Evolutionary conservation across 805 yeast species (phyloP), one percentile per base, ranked within the genome.

Genomic region (Saccharomyces paradoxus): DNA sequence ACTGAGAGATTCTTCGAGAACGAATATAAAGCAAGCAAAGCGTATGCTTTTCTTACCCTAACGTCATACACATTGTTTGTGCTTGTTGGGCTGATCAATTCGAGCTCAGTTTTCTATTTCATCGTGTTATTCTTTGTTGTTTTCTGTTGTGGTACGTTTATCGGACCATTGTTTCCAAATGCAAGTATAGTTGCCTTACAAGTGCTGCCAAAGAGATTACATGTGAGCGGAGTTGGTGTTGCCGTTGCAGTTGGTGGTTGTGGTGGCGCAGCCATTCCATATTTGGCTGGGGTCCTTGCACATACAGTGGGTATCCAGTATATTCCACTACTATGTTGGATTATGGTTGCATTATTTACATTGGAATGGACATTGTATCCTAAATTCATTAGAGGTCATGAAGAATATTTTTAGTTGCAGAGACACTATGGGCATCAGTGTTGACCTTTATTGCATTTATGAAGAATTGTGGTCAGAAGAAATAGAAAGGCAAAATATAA

Each of bases 191-290:
- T 84, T 9, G 77, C 89, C 1, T 68, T 86, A 49, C 81, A 82
- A 53, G 71, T 82, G 1, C 66, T 89, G 47, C 96, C 96, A 0
- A 68, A 71, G 28, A 76, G 74, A 46, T 70, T 78, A 52, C 86
- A 86, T 52, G 79, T 86, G 9, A 70, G 81, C 17, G 91, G 89
- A 1, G 77, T 89, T 8, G 91, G 96, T 0, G 74, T 86, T 53
- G 81, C 86, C 22, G 83, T 90, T 54, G 90, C 94, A 0, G 65
- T 87, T 56, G 96, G 95, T 6, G 91, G 94, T 2, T 81, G 84
- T 14, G 96, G 96, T 1, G 87, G 86, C n/a, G 92, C 95, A 0
- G 76, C 81, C 0, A 58, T 87, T 6, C 94, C 95, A 1, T 85
- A 82, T 58, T 52, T 81, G 2, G 75, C 84, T 41, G 96, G 96